Conservation (phyloP, 2,329 filamentous ascomycete species). For the Xylariaceae sp. region DNA sequence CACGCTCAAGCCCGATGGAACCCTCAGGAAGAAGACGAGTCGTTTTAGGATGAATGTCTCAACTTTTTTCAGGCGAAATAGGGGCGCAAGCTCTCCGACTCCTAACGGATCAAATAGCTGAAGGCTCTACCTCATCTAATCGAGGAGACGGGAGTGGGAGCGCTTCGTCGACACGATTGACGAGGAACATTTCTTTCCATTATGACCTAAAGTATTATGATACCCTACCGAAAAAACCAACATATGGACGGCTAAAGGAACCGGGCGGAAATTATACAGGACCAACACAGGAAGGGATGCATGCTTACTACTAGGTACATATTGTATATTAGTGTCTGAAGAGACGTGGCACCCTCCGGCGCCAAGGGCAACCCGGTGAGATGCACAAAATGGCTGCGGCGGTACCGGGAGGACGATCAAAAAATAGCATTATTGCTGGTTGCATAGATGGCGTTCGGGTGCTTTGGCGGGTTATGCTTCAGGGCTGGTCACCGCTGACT, state of each 20-base stretch:
- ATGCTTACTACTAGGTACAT: constrained; percentile 20
- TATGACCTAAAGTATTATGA: constrained; percentile 21
- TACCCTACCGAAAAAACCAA: constrained; percentile 19
- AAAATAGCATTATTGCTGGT: constrained; percentile 17
- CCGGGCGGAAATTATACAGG: constrained; percentile 14
- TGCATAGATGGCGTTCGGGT: constrained; percentile 30
- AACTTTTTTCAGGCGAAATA: constrained; percentile 51
- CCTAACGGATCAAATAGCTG: constrained; percentile 23
- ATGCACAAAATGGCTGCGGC: constrained; percentile 8
- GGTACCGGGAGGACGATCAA: constrained; percentile 5
- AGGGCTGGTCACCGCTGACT: constrained; percentile 12
- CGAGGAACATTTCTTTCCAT: constrained; percentile 11
- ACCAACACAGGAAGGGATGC: constrained; percentile 13
- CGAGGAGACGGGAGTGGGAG: constrained; percentile 5
- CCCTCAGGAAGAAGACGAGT: constrained; percentile 57
- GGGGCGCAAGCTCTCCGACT: constrained; percentile 36
- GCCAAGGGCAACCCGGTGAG: constrained; percentile 4
- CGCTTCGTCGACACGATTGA: constrained; percentile 9
- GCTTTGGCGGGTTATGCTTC: constrained; percentile 11
- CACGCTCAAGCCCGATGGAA: constrained; percentile 44
- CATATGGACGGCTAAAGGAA: constrained; percentile 7
- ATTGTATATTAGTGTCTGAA: constrained; percentile 19
- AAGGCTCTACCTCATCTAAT: constrained; percentile 1
- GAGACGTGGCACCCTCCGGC: background rate
- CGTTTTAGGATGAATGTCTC: constrained; percentile 59